A percentile compares a stretch with the other conserved stretches of the same genome.
Conservation (phyloP, 1,284 basidiomycete species). For the Puccinia horiana region DNA sequence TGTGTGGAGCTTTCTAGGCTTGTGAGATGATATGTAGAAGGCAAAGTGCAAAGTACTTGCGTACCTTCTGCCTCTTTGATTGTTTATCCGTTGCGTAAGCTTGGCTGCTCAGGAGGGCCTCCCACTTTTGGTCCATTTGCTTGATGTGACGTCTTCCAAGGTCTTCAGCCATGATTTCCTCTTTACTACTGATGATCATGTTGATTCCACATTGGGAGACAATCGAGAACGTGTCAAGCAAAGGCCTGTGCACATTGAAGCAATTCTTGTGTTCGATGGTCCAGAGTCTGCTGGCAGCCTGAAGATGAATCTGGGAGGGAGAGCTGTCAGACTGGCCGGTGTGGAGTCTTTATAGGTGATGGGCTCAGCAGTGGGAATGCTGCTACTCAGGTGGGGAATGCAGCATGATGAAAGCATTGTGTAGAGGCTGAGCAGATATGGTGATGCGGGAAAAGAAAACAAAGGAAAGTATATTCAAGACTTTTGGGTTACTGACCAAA, state of each 20-base stretch:
- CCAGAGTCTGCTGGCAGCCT: conserved; percentile 22
- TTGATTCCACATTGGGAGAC: not conserved
- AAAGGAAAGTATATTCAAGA: no score
- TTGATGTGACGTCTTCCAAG: conserved; percentile 28
- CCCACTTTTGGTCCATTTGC: conserved; percentile 37
- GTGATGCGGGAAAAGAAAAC: no score
- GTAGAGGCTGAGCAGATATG: no score
- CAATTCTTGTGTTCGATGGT: conserved; percentile 5
- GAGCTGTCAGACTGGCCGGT: not conserved
- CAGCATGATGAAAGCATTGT: no score
- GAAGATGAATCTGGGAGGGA: conserved; percentile 21
- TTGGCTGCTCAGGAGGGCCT: conserved; percentile 18
- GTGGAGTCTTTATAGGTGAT: no score
- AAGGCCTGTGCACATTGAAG: no score
- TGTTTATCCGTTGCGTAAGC: conserved; percentile 21
- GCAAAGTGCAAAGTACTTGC: not conserved
- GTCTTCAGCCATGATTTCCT: conserved; percentile 9
- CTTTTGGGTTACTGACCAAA: no score
- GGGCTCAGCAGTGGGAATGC: no score
- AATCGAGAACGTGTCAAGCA: conserved; percentile 6
- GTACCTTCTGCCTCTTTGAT: conserved; percentile 38
- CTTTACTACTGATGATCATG: not conserved
- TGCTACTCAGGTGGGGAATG: no score
- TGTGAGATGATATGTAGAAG: no score
- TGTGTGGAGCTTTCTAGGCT: not conserved